Evolutionary conservation across 768 basidiomycete species (phyloP).

Genomic region (Termitomyces sp.): DNA sequence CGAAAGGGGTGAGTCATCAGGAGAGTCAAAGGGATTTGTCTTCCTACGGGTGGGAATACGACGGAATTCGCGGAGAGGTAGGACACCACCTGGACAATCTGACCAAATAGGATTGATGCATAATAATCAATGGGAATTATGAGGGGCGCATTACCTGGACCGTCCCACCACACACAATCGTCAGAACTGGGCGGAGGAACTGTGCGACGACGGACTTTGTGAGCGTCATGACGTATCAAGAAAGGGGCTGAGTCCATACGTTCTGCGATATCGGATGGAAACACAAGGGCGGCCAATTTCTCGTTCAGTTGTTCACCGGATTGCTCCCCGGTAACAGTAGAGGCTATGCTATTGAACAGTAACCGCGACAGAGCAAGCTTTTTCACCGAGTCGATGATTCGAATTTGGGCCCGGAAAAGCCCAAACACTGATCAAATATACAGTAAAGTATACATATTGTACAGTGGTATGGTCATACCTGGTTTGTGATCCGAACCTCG

Average conservation of each 20-base stretch:
- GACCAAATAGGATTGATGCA: slow-evolving; percentile 1
- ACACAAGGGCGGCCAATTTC: slow-evolving; percentile 55
- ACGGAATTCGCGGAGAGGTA: slow-evolving; percentile 36
- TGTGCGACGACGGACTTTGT: slow-evolving; percentile 20
- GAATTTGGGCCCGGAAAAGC: slow-evolving; percentile 71
- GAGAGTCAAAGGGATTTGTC: slow-evolving; percentile 74
- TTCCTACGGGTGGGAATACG: slow-evolving; percentile 24
- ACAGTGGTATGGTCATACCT: slow-evolving; percentile 35
- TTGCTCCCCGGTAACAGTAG: slow-evolving; percentile 29
- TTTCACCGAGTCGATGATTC: slow-evolving; percentile 75
- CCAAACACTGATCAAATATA: slow-evolving; percentile 63
- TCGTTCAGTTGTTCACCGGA: slow-evolving; percentile 69
- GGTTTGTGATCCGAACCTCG: slow-evolving; percentile 95
- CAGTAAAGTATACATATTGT: background rate
- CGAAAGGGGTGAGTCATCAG: slow-evolving; percentile 57
- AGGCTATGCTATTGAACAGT: slow-evolving; percentile 58
- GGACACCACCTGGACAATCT: slow-evolving; percentile 58
- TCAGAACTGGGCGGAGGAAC: slow-evolving; percentile 87
- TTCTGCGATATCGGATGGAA: slow-evolving; percentile 40
- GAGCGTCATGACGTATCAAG: background rate
- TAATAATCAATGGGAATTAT: background rate
- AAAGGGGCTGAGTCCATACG: slow-evolving; percentile 27
- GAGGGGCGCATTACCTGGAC: slow-evolving; percentile 43
- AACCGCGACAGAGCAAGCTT: slow-evolving; percentile 63
- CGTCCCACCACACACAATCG: slow-evolving; percentile 75